Conservation (phyloP, 1,139 yeast species). For the Kodamaea sp. region DNA sequence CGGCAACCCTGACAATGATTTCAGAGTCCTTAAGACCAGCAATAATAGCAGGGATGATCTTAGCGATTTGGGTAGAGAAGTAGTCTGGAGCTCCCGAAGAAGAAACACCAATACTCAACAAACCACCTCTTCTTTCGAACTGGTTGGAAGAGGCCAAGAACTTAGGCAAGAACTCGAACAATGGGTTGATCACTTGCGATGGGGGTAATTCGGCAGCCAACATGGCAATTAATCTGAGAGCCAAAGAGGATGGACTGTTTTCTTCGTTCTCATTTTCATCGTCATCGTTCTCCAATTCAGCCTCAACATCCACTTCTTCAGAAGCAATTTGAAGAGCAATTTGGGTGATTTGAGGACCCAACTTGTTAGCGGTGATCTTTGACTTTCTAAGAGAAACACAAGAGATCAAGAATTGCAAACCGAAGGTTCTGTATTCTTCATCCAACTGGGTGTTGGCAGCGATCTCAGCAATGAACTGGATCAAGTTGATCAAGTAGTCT, state of each 20-base stretch:
- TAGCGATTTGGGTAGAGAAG: slow-evolving; percentile 71
- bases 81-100: slow-evolving; percentile 95
- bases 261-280: slow-evolving; percentile 94
- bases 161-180: slow-evolving; percentile 66
- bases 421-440: slow-evolving; percentile 80
- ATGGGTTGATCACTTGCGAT: slow-evolving; percentile 81
- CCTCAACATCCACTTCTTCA: slow-evolving; percentile 74
- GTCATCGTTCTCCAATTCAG: slow-evolving; percentile 73
- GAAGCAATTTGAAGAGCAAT: slow-evolving; percentile 78
- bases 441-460: slow-evolving; percentile 68
- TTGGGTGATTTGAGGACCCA: slow-evolving; percentile 78
- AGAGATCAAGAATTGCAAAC: slow-evolving; percentile 81
- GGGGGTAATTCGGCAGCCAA: slow-evolving; percentile 89
- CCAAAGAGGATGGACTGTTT: slow-evolving; percentile 74
- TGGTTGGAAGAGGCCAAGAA: slow-evolving; percentile 64
- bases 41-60: slow-evolving; percentile 70
- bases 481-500: slow-evolving; percentile 66
- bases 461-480: slow-evolving; percentile 75
- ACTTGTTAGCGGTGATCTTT: slow-evolving; percentile 54
- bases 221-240: slow-evolving; percentile 76
- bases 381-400: slow-evolving; percentile 74
- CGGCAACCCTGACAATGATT: slow-evolving; percentile 79
- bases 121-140: slow-evolving; percentile 85
- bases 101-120: slow-evolving; percentile 78
- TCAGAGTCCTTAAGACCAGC: slow-evolving; percentile 80